Base-by-base conservation (phyloP, 805 yeast species). In the Lipomyces spencermartinsiae region DNA sequence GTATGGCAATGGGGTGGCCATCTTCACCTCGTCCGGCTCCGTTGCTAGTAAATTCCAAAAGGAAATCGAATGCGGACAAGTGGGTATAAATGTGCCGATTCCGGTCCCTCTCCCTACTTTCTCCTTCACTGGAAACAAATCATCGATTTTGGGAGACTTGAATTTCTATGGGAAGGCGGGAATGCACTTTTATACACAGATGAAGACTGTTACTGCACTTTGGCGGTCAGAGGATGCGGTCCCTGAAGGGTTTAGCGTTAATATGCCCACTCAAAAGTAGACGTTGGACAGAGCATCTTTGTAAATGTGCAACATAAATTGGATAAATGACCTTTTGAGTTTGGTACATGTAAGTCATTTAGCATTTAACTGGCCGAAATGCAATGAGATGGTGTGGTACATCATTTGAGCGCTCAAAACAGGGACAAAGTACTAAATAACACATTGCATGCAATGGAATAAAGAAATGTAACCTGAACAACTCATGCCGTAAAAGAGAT, bases 91-190 rank as follows among this genome's bases (percentile, higher is more conserved):
- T 74, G 92, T 89, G 49, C 93, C 93, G 16, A 89, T 89, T 69
- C 93, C 93, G 4, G 93, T 89, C 22, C 93, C 93, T 61, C 81
- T 89, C 77, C 93, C 93, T 68, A 87, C 89, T 91, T 89, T 89
- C 79, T 87, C 91, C 2, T 89, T 89, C 81, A 89, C 93, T 12
- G 93, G 93, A 34, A 86, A 86, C 78, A 88, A 88, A 80, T 90
- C 87, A 51, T 87, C 91, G 6, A 89, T 89, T 85, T 82, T 89
- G 72, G 93, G 93, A 46, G 93, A 89, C 76, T 84, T 89, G 83
- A 89, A 89, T 82, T 89, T 89, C 78, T 89, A 89, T 79, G 93
- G 93, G 67, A 87, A 88, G 80, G 84, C 89, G n/a, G 93, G 93
- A 37, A 76, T 89, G 59, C 82, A 87, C 64, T 89, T 89, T 80